Conservation (phyloP, 257 asterid species). For the Solanum peruvianum region DNA sequence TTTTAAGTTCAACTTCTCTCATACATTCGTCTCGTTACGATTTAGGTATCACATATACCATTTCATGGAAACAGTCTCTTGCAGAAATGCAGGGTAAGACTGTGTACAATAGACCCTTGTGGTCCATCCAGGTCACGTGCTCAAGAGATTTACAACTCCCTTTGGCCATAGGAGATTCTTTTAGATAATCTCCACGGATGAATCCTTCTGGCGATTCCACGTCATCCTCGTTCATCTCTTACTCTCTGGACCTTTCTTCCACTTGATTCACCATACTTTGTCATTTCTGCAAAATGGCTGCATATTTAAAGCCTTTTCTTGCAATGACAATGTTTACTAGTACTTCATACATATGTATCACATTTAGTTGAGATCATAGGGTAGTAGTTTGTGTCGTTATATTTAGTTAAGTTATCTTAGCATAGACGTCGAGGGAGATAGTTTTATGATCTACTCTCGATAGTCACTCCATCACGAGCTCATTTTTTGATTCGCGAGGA, state of each 20-base stretch:
- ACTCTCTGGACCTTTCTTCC: not conserved
- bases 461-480: constrained; percentile 18
- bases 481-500: constrained; percentile 23
- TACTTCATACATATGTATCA: not conserved
- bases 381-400: not conserved
- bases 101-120: not conserved
- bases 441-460: constrained; percentile 46
- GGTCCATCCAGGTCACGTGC: not conserved
- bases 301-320: constrained; percentile 20
- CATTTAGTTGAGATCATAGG: not conserved
- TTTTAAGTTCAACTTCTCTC: not conserved
- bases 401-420: not conserved
- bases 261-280: not conserved
- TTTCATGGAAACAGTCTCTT: not conserved
- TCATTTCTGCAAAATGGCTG: constrained; percentile 17
- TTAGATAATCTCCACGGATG: not conserved
- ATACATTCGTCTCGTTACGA: not conserved
- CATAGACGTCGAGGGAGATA: constrained; percentile 25
- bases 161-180: not conserved
- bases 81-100: not conserved
- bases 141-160: not conserved
- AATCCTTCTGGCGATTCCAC: not conserved
- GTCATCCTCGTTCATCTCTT: not conserved
- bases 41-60: not conserved
- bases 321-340: not conserved